Percentiles rank a stretch among this genome's conserved stretches.
These are phyloP conservation scores for Fraxinus americana DNA, from an alignment of 257 asterid genomes.

Conservation along the genomic window DNA sequence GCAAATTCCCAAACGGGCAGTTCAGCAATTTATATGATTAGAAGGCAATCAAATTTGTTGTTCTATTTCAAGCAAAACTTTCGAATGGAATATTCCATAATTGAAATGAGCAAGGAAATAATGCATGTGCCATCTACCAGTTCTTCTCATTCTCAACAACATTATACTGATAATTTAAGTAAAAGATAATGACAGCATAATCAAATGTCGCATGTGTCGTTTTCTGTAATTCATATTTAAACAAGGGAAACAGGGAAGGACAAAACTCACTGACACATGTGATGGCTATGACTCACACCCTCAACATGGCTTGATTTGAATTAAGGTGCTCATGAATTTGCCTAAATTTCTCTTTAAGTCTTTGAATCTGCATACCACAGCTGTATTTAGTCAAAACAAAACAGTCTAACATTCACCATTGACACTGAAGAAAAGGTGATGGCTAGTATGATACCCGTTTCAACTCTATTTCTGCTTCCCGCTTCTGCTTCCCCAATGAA, in stretches of 20 bases:
- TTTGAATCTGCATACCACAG: constrained; percentile 60
- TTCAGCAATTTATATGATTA: background rate
- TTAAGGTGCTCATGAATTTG: constrained; percentile 69
- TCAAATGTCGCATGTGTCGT: background rate
- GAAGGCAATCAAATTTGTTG: background rate
- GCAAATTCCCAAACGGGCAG: background rate
- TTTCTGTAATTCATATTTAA: background rate
- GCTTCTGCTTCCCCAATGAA: constrained; percentile 73
- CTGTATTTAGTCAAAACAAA: constrained; percentile 12
- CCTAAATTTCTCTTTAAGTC: constrained; percentile 84
- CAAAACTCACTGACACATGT: background rate
- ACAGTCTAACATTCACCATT: background rate
- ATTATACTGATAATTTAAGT: background rate
- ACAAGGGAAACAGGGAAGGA: constrained; percentile 26
- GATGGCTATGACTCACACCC: constrained; percentile 19
- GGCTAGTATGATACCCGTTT: constrained; percentile 54
- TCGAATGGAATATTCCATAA: background rate
- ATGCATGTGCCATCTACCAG: constrained; percentile 3
- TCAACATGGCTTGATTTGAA: constrained; percentile 45
- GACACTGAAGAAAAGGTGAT: constrained; percentile 15
- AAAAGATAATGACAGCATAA: background rate
- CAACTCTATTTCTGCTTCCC: constrained; percentile 82
- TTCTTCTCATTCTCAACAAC: constrained; percentile 11
- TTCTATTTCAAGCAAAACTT: background rate
- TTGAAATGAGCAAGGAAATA: background rate